Evolutionary conservation across 2,329 filamentous ascomycete genomes (phyloP), one percentile per base, ranked within the genome.

Genomic region (Fusarium pseudonygamai): DNA sequence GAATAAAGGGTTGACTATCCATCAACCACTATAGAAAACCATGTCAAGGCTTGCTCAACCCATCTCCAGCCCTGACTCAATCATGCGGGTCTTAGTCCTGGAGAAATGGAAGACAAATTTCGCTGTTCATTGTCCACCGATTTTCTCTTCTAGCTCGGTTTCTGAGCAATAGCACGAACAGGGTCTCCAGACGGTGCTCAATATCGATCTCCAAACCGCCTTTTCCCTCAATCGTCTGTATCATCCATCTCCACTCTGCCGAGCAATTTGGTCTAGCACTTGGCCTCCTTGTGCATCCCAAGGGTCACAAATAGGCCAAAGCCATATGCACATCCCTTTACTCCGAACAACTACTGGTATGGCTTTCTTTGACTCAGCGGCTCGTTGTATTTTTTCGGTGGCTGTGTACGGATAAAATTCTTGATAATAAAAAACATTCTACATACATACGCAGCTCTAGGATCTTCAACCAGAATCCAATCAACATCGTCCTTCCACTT

Each of bases 141-240:
- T 58, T 71, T 69, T 65, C 67, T 62, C 66, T 66, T 69, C 58
- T 69, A 56, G 64, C 28, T 55, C 40, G 56, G 49, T 28, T 34
- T 59, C 56, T 50, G 24, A 50, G 56, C 40, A 49, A 26, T 47
- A 49, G 55, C 32, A 47, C 20, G 32, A 49, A 45, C 73, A 73
- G 66, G 69, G 64, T 64, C 69, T 75, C 46, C 52, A 75, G 63
- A 73, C 67, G 49, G 67, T 66, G 64, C 63, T 65, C 73, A 77
- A 72, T 69, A 77, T 77, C 64, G 73, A 76, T 77, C 64, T 75
- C 66, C 75, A 75, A 65, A 46, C 59, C 62, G 40, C 52, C 68
- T 67, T 58, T 56, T 60, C 24, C 60, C 63, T 72, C 65, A 75
- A 75, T 75, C 43, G 56, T 40, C 62, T 69, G 20, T 64, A 46